A percentile compares a stretch with the other conserved stretches of the same genome.
These are phyloP conservation scores for Aphanoascus verrucosus DNA, from an alignment of 2,329 filamentous ascomycete species.

Conservation along the genomic window DNA sequence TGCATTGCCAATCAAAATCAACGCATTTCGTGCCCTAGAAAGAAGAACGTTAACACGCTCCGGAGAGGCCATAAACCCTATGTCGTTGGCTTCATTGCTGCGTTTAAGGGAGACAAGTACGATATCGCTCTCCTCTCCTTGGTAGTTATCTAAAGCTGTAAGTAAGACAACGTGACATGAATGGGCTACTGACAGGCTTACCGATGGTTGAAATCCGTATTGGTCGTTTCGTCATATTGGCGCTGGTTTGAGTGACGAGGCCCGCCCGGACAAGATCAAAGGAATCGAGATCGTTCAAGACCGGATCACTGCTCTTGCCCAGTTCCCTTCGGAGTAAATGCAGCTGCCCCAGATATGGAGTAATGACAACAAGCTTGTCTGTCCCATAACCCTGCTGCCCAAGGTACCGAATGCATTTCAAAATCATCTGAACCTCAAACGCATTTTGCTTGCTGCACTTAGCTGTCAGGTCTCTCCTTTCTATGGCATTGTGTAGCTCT, in stretches of 20 bases:
- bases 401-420: conserved; percentile 56
- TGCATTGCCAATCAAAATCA: conserved; percentile 62
- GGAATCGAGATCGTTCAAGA: conserved; percentile 59
- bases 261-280: conserved; percentile 54
- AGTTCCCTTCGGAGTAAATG: conserved; percentile 39
- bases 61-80: conserved; percentile 58
- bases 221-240: conserved; percentile 41
- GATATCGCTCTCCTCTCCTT: conserved; percentile 66
- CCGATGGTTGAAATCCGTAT: conserved; percentile 60
- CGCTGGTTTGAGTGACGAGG: conserved; percentile 44
- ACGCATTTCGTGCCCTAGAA: conserved; percentile 52
- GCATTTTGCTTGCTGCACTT: conserved; percentile 51
- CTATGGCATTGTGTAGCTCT: conserved; percentile 33
- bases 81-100: conserved; percentile 53
- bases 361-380: conserved; percentile 59
- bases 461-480: conserved; percentile 41
- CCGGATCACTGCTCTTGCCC: conserved; percentile 48
- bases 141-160: conserved; percentile 56
- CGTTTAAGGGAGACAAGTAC: conserved; percentile 58
- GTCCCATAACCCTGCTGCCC: conserved; percentile 57
- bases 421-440: conserved; percentile 56
- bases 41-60: conserved; percentile 61
- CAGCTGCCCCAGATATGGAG: conserved; percentile 48
- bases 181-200: conserved; percentile 36
- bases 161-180: neutral